Conservation (phyloP, 2,329 filamentous ascomycete genomes). For the Biscogniauxia marginata region DNA sequence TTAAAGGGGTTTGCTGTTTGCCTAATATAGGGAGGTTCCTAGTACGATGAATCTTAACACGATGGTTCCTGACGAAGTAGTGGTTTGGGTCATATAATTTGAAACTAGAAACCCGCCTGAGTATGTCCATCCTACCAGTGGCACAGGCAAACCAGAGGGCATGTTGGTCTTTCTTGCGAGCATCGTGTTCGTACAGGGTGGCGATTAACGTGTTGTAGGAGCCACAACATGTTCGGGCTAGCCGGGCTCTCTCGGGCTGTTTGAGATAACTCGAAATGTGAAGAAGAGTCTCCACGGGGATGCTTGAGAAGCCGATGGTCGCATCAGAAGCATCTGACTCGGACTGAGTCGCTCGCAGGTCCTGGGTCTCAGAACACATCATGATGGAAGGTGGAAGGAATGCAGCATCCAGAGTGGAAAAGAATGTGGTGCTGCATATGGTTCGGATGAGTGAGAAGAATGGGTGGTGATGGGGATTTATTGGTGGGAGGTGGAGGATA, state of each 20-base stretch:
- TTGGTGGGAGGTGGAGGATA: too few relatives aligned
- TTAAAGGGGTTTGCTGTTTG: background rate
- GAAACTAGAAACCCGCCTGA: background rate
- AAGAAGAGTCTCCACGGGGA: background rate
- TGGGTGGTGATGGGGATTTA: too few relatives aligned
- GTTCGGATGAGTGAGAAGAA: too few relatives aligned
- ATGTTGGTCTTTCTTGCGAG: background rate
- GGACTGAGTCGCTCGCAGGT: background rate
- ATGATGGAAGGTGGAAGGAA: background rate
- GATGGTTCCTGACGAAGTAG: background rate
- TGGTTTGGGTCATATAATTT: background rate
- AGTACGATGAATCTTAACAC: background rate
- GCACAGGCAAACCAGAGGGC: background rate
- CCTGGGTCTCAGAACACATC: background rate
- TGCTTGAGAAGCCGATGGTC: background rate
- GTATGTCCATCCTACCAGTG: background rate
- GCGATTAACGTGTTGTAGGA: background rate
- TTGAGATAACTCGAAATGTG: background rate
- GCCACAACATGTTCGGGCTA: background rate
- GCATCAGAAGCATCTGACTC: too few relatives aligned
- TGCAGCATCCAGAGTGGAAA: background rate
- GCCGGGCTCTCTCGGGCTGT: background rate
- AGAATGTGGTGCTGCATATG: too few relatives aligned
- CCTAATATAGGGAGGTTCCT: background rate
- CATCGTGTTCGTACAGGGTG: background rate